Base-by-base conservation (phyloP, 371 early-diverging fungal genomes). In the Vavraia culicis region DNA sequence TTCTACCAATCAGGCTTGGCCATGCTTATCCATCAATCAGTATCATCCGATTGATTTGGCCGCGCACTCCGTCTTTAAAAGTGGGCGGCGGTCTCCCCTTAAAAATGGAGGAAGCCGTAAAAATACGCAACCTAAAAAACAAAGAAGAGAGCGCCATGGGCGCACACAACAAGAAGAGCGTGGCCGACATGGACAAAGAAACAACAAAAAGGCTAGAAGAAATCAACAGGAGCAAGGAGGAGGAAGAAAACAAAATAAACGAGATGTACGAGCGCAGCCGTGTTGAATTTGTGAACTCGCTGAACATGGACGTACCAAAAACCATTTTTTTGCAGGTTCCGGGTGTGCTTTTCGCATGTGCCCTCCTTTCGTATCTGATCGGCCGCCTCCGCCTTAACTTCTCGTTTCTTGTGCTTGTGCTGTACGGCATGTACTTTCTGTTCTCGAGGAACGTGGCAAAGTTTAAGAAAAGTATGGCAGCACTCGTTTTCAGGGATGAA, bases 391-490 rank as follows among this genome's bases (percentile, higher is more conserved):
- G 41, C 8, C 52, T 62, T 13, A 52, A 41, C 16, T 23, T 63
- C 34, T 43, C 61, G 18, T 59, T 60, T 14, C 21, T 68, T 18
- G 37, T 67, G 27, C 45, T 58, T 15, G 18, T 67, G 8, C 53
- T 60, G 7, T 69, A 71, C 48, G 32, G 54, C 18, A 46, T 67
- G 31, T 64, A 56, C n/a, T 64, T 52, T 35, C 19, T 64, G 3
- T 67, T 63, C 33, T 43, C 54, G 1, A 39, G 62, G 32, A 41
- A 58, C 34, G 56, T 64, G 10, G 45, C 52, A 10, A 59, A 59
- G 41, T 71, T 61, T 49, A 61, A 58, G n/a, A 36, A 45, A 11
- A 62, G 67, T 46, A 36, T 68, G 10, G 58, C 64, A 33, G 54
- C 62, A 10, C 54, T 65, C 11, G 44, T 61, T 0, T 59, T 56